Evolutionary conservation across 352 stramenopile species (phyloP).

Genomic region (Phytophthora agathidicida): DNA sequence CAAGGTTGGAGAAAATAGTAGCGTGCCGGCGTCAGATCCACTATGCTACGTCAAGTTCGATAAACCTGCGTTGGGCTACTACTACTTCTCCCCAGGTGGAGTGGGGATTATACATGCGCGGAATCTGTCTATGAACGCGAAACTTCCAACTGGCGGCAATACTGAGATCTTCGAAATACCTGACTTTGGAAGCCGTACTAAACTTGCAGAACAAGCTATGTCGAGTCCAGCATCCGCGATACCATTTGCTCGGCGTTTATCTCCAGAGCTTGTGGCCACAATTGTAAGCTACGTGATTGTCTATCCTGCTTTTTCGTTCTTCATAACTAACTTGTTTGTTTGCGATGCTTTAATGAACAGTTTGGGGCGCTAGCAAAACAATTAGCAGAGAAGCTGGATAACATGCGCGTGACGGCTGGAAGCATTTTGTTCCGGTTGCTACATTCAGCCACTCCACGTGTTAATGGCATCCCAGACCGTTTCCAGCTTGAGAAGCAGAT

Average conservation of each 20-base stretch:
- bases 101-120: conserved; percentile 54
- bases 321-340: conserved; percentile 22
- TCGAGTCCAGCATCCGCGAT: not conserved
- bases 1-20: conserved; percentile 29
- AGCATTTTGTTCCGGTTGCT: conserved; percentile 89
- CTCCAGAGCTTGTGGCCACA: conserved; percentile 46
- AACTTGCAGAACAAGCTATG: conserved; percentile 10
- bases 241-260: conserved; percentile 47
- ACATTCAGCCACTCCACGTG: conserved; percentile 57
- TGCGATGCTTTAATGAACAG: conserved; percentile 35
- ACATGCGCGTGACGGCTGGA: conserved; percentile 90
- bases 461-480: conserved; percentile 82
- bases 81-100: conserved; percentile 73
- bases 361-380: conserved; percentile 93
- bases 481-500: conserved; percentile 70
- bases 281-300: conserved; percentile 31
- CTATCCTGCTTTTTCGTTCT: not conserved
- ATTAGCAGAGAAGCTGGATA: conserved; percentile 96
- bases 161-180: conserved; percentile 29
- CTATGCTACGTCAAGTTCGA: conserved; percentile 72
- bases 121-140: conserved; percentile 23
- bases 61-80: conserved; percentile 64
- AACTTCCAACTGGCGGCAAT: not conserved
- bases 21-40: conserved; percentile 15
- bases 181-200: conserved; percentile 24